Percentiles rank a stretch among this genome's conserved stretches.
Conservation (phyloP, 2,329 filamentous ascomycete genomes). For the Tolypocladium sp. region DNA sequence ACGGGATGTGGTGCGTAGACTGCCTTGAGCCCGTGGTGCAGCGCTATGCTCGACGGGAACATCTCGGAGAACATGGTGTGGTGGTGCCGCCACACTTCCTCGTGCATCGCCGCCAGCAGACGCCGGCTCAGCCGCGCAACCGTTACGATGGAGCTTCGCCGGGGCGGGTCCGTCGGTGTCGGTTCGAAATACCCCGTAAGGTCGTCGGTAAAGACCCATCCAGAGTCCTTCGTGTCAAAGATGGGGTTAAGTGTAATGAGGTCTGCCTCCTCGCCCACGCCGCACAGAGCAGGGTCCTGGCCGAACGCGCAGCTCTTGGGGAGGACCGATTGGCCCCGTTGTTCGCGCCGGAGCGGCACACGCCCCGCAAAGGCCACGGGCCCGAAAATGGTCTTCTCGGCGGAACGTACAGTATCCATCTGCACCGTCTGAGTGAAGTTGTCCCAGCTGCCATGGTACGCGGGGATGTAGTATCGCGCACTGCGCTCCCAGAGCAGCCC, state of each 20-base stretch:
- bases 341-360: conserved; percentile 37
- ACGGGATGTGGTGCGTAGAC: conserved; percentile 76
- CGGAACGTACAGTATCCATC: conserved; percentile 45
- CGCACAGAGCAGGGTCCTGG: conserved; percentile 44
- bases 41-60: conserved; percentile 61
- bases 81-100: conserved; percentile 57
- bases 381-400: conserved; percentile 57
- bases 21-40: conserved; percentile 71
- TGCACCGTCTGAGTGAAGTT: conserved; percentile 60
- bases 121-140: conserved; percentile 58
- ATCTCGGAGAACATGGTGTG: conserved; percentile 74
- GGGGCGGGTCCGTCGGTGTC: conserved; percentile 32
- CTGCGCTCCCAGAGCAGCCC: conserved; percentile 71
- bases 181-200: conserved; percentile 60
- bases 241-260: conserved; percentile 71
- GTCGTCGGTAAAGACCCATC: conserved; percentile 64
- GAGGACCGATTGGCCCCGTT: conserved; percentile 42
- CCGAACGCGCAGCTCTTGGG: conserved; percentile 46
- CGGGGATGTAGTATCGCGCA: conserved; percentile 67
- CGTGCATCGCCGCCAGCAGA: conserved; percentile 63
- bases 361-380: conserved; percentile 46
- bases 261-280: conserved; percentile 63
- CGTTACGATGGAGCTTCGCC: conserved; percentile 63
- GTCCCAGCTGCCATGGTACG: conserved; percentile 60
- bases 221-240: conserved; percentile 61